Conservation (phyloP, 805 yeast genomes). For the Lachancea meyersii region DNA sequence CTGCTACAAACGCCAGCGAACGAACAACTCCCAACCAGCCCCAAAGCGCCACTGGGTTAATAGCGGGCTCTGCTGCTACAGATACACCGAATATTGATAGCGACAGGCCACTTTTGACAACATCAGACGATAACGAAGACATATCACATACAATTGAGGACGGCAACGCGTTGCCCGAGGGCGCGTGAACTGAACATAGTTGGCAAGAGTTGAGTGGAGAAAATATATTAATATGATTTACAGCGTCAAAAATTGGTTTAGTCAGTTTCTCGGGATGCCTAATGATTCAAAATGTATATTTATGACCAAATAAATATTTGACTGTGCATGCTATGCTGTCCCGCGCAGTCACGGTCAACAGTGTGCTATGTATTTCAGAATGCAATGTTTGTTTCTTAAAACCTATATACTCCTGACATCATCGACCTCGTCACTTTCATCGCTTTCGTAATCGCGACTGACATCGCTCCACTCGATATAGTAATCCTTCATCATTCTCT, state of each 20-base stretch:
- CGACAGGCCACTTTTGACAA: constrained; percentile 1
- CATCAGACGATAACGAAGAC: constrained; percentile 4
- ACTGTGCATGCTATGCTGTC: too few relatives aligned
- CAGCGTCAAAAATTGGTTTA: too few relatives aligned
- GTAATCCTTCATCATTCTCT: constrained; percentile 45
- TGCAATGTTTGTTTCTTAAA: neutral
- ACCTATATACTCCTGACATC: constrained; percentile 20
- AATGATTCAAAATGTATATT: too few relatives aligned
- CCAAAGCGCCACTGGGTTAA: neutral
- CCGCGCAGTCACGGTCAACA: neutral
- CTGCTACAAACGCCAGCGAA: constrained; percentile 4
- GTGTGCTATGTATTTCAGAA: neutral
- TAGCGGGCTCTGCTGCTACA: constrained; percentile 2
- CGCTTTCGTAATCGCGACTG: constrained; percentile 50
- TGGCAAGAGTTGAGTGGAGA: too few relatives aligned
- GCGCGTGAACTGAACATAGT: neutral
- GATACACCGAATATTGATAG: constrained; percentile 3
- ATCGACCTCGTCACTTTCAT: constrained; percentile 40
- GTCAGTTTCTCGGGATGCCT: too few relatives aligned
- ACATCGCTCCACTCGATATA: constrained; percentile 83
- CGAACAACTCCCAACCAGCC: constrained; percentile 6
- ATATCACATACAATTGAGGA: constrained; percentile 1
- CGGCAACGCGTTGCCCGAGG: constrained; percentile 1
- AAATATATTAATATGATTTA: too few relatives aligned
- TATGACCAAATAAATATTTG: too few relatives aligned